A percentile compares a stretch with the other conserved stretches of the same genome.
phyloP scores from a whole-genome alignment of 495 filamentous ascomycete species.

The Chaetomium fimeti region DNA sequence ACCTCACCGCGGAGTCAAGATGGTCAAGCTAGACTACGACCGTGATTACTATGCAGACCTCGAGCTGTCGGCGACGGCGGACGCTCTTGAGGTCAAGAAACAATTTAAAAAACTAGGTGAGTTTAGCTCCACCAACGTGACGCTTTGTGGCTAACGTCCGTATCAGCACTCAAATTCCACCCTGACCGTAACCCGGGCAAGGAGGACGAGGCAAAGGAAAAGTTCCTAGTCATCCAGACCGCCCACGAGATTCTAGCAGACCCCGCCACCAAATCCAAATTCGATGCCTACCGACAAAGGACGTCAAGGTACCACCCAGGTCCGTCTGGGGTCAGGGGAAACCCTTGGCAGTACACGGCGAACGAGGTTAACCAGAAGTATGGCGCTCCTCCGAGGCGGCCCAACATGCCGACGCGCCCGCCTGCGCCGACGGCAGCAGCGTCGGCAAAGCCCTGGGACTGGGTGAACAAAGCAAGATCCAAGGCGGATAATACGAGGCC shows the following conservation, averaged over 20 bases:
- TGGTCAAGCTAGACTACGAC: conserved; percentile 72
- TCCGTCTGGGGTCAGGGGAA: conserved; percentile 50
- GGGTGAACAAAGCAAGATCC: conserved; percentile 47
- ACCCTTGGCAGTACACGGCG: conserved; percentile 51
- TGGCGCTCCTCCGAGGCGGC: conserved; percentile 48
- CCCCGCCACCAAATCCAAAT: conserved; percentile 62
- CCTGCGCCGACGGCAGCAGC: conserved; percentile 19
- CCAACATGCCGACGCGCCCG: conserved; percentile 38
- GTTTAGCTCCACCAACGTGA: conserved; percentile 14
- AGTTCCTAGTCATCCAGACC: conserved; percentile 81
- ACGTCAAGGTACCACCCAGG: conserved; percentile 40
- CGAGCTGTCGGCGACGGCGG: conserved; percentile 61
- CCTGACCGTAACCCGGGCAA: conserved; percentile 85
- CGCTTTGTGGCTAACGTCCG: conserved; percentile 6
- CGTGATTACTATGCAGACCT: conserved; percentile 88
- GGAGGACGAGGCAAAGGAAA: conserved; percentile 72
- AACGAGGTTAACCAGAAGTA: conserved; percentile 37
- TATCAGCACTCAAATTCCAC: conserved; percentile 74
- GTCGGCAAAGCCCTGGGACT: conserved; percentile 28
- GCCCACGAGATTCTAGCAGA: conserved; percentile 83
- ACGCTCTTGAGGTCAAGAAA: conserved; percentile 73
- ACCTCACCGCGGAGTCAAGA: conserved; percentile 42
- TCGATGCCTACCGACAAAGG: conserved; percentile 65
- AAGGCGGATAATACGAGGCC: conserved; percentile 58
- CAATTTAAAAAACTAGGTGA: conserved; percentile 82